Conservation (phyloP, 73 alveolate species). For the Halteria grandinella region DNA sequence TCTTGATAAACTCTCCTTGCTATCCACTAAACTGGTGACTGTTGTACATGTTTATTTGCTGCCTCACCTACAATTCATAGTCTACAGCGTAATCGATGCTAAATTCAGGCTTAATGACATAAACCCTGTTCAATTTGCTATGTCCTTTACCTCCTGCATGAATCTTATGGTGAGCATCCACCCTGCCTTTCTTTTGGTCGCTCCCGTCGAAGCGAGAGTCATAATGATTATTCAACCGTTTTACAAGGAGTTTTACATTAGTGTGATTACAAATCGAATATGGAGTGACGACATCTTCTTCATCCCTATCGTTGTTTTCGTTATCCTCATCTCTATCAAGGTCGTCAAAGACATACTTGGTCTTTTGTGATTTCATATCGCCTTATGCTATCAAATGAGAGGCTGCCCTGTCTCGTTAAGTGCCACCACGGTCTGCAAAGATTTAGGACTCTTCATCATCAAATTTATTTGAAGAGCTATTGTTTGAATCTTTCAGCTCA, state of each 20-base stretch:
- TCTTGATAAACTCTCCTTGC: conserved; percentile 45
- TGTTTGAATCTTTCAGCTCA: no score
- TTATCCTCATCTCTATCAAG: conserved; percentile 37
- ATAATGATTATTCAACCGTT: conserved; percentile 1
- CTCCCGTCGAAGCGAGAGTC: background rate
- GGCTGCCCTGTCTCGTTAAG: no score
- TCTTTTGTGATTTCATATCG: no score
- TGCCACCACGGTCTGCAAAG: no score
- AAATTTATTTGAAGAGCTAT: no score
- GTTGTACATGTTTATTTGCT: conserved; percentile 27
- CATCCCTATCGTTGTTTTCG: conserved; percentile 13
- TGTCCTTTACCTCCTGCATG: background rate
- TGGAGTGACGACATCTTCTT: conserved; percentile 61
- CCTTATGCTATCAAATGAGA: no score
- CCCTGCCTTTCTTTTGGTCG: background rate
- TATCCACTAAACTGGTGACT: conserved; percentile 38
- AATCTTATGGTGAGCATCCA: background rate
- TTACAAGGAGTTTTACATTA: conserved; percentile 5
- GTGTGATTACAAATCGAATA: conserved; percentile 50
- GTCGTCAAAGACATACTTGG: conserved; percentile 42
- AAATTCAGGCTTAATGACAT: conserved; percentile 34
- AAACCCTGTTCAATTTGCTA: conserved; percentile 43
- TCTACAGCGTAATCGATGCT: conserved; percentile 53
- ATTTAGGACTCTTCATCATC: no score
- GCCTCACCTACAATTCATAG: conserved; percentile 40